A percentile compares a stretch with the other conserved stretches of the same genome.
phyloP scores from a whole-genome alignment of 2,329 filamentous ascomycete species.

The Pezicula neosporulosa region DNA sequence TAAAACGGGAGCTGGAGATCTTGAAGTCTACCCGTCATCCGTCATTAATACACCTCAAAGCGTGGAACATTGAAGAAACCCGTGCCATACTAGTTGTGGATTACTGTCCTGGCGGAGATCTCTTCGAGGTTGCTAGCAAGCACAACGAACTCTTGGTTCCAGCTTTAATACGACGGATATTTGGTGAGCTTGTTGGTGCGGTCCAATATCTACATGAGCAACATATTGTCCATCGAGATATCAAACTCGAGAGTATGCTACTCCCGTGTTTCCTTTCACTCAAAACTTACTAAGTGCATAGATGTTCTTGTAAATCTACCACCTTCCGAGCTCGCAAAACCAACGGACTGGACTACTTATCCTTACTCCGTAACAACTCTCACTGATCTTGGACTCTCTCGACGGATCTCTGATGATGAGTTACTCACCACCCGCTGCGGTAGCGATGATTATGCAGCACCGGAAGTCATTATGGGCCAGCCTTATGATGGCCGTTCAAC shows the following conservation, averaged over 20 bases:
- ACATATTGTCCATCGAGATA: conserved; percentile 91
- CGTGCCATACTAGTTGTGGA: conserved; percentile 82
- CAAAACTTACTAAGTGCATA: conserved; percentile 32
- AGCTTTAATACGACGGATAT: conserved; percentile 74
- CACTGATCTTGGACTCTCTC: conserved; percentile 86
- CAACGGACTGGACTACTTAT: conserved; percentile 68
- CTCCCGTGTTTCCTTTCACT: conserved; percentile 15
- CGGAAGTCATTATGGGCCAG: conserved; percentile 93
- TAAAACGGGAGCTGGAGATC: conserved; percentile 94
- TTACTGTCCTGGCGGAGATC: conserved; percentile 90
- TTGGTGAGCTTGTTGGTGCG: conserved; percentile 82
- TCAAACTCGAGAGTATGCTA: conserved; percentile 90
- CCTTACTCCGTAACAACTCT: conserved; percentile 83
- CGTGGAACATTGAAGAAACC: conserved; percentile 80
- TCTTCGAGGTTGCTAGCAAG: conserved; percentile 86
- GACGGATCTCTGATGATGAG: conserved; percentile 80
- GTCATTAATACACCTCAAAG: conserved; percentile 85
- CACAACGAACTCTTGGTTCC: conserved; percentile 66
- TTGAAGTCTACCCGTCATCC: conserved; percentile 86
- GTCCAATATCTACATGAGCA: conserved; percentile 81
- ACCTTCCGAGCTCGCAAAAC: conserved; percentile 59
- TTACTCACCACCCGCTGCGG: conserved; percentile 92
- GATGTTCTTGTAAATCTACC: conserved; percentile 90
- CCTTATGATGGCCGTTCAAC: conserved; percentile 89
- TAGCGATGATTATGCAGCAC: conserved; percentile 94